A percentile compares a stretch with the other conserved stretches of the same genome.
phyloP scores from a whole-genome alignment of 495 filamentous ascomycete species.

The Penicillium pancosmium region DNA sequence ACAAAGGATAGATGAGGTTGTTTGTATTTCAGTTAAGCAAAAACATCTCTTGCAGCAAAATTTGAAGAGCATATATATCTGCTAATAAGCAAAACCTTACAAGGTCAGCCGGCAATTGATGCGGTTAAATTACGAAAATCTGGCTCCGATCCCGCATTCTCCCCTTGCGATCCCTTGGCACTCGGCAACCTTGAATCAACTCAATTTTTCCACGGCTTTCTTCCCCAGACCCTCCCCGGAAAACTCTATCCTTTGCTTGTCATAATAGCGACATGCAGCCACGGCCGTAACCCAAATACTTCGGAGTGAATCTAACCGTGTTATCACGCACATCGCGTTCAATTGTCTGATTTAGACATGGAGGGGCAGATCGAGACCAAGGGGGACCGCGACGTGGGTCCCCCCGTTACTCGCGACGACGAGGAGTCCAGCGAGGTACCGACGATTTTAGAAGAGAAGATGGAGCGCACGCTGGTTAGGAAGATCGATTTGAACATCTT shows the following conservation, averaged over 20 bases:
- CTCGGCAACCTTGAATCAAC: background rate
- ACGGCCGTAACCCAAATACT: background rate
- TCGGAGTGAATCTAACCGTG: background rate
- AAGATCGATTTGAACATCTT: conserved; percentile 64
- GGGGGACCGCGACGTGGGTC: conserved; percentile 15
- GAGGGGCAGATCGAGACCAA: conserved; percentile 7
- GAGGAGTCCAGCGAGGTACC: background rate
- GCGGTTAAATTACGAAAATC: background rate
- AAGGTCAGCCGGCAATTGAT: background rate
- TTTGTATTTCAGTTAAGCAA: no score
- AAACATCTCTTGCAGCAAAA: background rate
- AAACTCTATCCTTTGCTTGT: background rate
- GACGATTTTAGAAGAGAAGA: conserved; percentile 20
- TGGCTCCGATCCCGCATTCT: conserved; percentile 1
- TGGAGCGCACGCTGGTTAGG: conserved; percentile 49
- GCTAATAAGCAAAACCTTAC: background rate
- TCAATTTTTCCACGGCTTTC: background rate
- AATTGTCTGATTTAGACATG: conserved; percentile 5
- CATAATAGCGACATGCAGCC: background rate
- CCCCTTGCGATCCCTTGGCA: background rate
- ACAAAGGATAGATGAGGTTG: background rate
- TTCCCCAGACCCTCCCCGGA: background rate
- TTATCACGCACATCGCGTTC: background rate
- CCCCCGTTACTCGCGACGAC: background rate
- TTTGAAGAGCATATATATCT: background rate